Base-by-base conservation (phyloP, 495 filamentous ascomycete species). In the Neurospora intermedia region DNA sequence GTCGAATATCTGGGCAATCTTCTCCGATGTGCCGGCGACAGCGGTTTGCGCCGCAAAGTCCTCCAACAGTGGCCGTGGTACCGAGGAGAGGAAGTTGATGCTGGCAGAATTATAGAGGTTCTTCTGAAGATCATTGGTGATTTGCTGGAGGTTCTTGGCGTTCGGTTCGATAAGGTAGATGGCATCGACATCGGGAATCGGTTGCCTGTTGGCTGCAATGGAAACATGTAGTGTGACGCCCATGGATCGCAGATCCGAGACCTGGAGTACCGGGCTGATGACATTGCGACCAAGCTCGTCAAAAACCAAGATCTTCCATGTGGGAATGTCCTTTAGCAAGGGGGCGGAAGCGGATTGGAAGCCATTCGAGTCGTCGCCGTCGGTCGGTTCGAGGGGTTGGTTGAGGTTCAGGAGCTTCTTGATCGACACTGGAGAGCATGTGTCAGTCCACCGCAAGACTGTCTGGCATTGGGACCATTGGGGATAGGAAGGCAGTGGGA, bases 321-420 rank as follows among this genome's bases (percentile, higher is more conserved):
- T 89, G 3, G 89, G 89, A 73, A 97, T 93, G 80, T 97, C 91
- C 79, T 94, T 94, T 71, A 97, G 83, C 46, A 98, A 92, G 35
- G 96, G 92, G 5, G 92, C 90, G 38, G 91, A 85, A 20, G 91
- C 87, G 43, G 90, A 87, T 62, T 91, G 83, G 18, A 93, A 83
- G 69, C 91, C 90, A 75, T 89, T 89, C 74, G 89, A 85, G 31
- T 91, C 85, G 70, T 86, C 87, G 73, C 84, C 83, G 54, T 90
- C 82, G 71, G 83, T 78, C 69, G 86, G 82, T 62, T 87, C 80
- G 38, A 89, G 79, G 23, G 88, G 83, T 80, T 96, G 92, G 80
- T 99, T 99, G 77, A 99, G 83, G 82, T 97, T 98, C 76, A 99
- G 89, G 76, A 99, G 93, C 83, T 94, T 96, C 84, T 97, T 93